phyloP scores from a whole-genome alignment of 176 grass and related monocot species.

The Thinopyrum elongatum region DNA sequence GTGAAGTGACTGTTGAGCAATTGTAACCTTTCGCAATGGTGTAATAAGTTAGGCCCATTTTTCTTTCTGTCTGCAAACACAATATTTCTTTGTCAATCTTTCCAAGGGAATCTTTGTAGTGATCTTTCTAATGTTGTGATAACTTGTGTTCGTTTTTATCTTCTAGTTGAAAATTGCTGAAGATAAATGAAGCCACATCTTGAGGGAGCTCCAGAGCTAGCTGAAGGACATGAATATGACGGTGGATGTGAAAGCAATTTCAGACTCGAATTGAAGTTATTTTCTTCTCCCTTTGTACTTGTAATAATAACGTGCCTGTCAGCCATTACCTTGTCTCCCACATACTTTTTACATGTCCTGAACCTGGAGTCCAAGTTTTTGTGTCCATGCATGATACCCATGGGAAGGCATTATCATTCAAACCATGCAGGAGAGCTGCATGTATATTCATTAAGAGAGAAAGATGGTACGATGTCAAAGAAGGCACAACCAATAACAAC shows the following conservation, averaged over 20 bases:
- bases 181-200: slow-evolving; percentile 54
- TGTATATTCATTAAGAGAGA: too few species aligned
- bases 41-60: neutral
- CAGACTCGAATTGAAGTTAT: slow-evolving; percentile 56
- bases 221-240: slow-evolving; percentile 52
- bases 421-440: too few species aligned
- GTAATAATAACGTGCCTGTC: too few species aligned
- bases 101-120: neutral
- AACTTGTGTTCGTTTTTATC: neutral
- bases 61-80: slow-evolving; percentile 1
- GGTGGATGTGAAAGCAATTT: slow-evolving; percentile 71
- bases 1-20: neutral
- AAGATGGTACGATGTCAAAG: too few species aligned
- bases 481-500: too few species aligned
- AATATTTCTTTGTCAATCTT: neutral
- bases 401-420: too few species aligned
- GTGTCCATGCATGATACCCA: neutral
- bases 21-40: neutral
- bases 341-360: neutral
- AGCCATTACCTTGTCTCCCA: neutral
- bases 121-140: neutral
- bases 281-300: neutral
- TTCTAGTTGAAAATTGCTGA: slow-evolving; percentile 51
- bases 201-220: slow-evolving; percentile 62
- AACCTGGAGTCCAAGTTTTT: neutral